phyloP scores from a whole-genome alignment of 2,329 filamentous ascomycete species.

The Exophiala calicioides region DNA sequence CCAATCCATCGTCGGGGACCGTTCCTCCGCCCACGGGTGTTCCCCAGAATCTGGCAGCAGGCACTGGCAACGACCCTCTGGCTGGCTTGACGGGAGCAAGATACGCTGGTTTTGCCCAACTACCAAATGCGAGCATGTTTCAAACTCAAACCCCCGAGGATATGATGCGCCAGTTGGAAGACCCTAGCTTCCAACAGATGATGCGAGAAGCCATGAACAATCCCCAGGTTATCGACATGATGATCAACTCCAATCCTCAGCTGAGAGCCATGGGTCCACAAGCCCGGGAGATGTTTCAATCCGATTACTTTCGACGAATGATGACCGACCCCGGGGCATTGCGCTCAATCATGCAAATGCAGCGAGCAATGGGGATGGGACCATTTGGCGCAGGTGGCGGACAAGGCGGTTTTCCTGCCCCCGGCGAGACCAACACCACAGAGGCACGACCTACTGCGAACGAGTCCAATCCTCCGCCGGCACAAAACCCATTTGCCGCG shows the following conservation, averaged over 20 bases:
- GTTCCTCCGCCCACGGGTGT: constrained; percentile 38
- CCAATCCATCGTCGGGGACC: constrained; percentile 33
- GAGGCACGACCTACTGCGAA: constrained; percentile 50
- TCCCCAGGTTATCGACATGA: constrained; percentile 89
- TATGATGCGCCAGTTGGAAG: constrained; percentile 80
- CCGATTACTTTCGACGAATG: constrained; percentile 86
- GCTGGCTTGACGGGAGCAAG: constrained; percentile 88
- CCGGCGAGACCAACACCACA: constrained; percentile 79
- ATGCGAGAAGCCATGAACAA: constrained; percentile 97
- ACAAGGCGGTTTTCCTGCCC: constrained; percentile 73
- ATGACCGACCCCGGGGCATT: constrained; percentile 88
- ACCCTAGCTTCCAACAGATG: constrained; percentile 80
- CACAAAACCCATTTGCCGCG: constrained; percentile 51
- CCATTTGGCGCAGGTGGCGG: constrained; percentile 56
- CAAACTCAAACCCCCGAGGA: constrained; percentile 85
- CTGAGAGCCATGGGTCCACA: constrained; percentile 69
- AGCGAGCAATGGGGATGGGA: constrained; percentile 60
- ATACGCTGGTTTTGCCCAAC: constrained; percentile 86
- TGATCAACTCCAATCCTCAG: constrained; percentile 89
- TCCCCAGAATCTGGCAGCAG: constrained; percentile 50
- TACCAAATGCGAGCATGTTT: constrained; percentile 86
- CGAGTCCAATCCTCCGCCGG: constrained; percentile 40
- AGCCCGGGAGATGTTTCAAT: constrained; percentile 81
- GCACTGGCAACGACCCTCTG: constrained; percentile 78
- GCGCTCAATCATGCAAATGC: constrained; percentile 78